Percentiles rank a stretch among this genome's conserved stretches.
phyloP scores from a whole-genome alignment of 768 basidiomycete genomes.

The Leccinum pellstonianum region DNA sequence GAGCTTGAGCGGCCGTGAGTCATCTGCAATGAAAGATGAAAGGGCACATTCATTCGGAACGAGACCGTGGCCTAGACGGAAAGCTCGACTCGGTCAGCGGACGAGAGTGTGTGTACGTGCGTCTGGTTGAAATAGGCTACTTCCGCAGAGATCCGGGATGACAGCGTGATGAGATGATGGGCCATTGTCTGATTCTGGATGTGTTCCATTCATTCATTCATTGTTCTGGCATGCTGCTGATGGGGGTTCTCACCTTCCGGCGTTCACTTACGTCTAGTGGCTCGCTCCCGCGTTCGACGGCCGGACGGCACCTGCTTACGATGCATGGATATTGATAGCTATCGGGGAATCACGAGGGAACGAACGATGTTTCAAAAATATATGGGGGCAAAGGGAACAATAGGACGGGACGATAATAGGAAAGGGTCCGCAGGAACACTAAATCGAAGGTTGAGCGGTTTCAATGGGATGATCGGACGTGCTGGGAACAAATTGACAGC shows the following conservation, averaged over 20 bases:
- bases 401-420: constrained; percentile 13
- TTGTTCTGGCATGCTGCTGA: constrained; percentile 23
- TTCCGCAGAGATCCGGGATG: background rate
- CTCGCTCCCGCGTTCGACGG: constrained; percentile 33
- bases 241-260: constrained; percentile 26
- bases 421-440: constrained; percentile 21
- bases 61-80: constrained; percentile 7
- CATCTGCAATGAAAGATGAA: constrained; percentile 8
- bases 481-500: constrained; percentile 1
- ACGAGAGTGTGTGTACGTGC: background rate
- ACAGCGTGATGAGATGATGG: constrained; percentile 16
- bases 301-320: constrained; percentile 15
- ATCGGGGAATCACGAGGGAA: constrained; percentile 21
- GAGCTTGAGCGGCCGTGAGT: constrained; percentile 26
- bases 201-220: constrained; percentile 28
- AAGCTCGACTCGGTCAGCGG: constrained; percentile 4
- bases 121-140: background rate
- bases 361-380: constrained; percentile 5
- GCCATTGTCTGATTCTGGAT: constrained; percentile 9
- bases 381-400: constrained; percentile 7
- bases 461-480: constrained; percentile 29
- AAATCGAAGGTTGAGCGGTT: constrained; percentile 30
- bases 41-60: constrained; percentile 23
- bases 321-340: constrained; percentile 21
- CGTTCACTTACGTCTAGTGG: constrained; percentile 32